Base-by-base conservation (phyloP, 768 basidiomycete genomes). In the Melanogaster broomeanus region DNA sequence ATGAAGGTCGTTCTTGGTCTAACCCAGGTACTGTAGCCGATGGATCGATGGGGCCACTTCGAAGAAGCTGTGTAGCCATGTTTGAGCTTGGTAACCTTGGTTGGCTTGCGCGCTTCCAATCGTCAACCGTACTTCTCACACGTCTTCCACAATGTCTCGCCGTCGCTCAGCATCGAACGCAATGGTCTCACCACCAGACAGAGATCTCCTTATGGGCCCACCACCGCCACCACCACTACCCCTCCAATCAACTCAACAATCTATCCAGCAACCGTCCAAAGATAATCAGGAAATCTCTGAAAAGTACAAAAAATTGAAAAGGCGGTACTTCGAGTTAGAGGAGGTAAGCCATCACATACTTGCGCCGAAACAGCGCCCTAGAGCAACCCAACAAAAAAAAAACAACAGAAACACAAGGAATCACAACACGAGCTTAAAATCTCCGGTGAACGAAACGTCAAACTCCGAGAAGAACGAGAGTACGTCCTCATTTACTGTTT, bases 291-390 rank as follows among this genome's bases (percentile, higher is more conserved):
- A 84, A 44, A 64, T 77, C 55, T 60, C 61, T 42, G 85, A 87
- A 71, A 88, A 86, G 68, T 85, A 87, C 66, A 73, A 71, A 53
- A 80, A 76, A 57, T 73, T 88, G 46, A 90, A 90, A 64, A 70
- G 82, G 38, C 80, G 81, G 35, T 85, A 80, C 64, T 78, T 79
- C 56, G 84, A 86, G 48, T 77, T 88, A 37, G 84, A 88, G 59
- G 82, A 88, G 80, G 88, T 88, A 48, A 60, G 82, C n/a, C 71
- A 42, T 34, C 38, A 42, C 33, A 25, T n/a, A 45, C 38, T 11
- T 5, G 1, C 22, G n/a, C 19, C 33, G 8, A 31, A 16, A 2
- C 3, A 1, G 9, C 8, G 22, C 13, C 11, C 53, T 42, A 30
- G 35, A 28, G 16, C 0, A 12, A 33, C 44, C n/a, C n/a, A n/a